A percentile compares a stretch with the other conserved stretches of the same genome.
These are phyloP conservation scores for Patellaria atrata DNA, from an alignment of 495 filamentous ascomycete species.

Conservation along the genomic window DNA sequence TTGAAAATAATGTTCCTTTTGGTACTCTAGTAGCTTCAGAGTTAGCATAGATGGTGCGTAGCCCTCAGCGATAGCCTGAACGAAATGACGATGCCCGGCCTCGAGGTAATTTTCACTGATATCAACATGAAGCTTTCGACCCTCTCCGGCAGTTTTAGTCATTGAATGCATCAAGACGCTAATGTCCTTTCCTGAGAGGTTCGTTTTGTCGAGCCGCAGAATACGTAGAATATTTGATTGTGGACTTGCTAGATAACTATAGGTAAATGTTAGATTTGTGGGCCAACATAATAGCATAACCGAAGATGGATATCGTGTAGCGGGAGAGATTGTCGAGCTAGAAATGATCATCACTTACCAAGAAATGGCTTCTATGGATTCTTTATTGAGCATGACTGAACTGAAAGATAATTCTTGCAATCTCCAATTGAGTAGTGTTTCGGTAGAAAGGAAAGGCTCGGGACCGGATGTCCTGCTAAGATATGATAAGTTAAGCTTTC, in stretches of 20 bases:
- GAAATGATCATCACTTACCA: conserved; percentile 16
- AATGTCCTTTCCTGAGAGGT: conserved; percentile 60
- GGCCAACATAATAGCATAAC: too few species aligned
- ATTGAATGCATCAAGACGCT: conserved; percentile 69
- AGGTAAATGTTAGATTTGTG: too few species aligned
- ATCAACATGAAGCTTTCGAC: conserved; percentile 59
- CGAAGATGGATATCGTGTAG: neutral
- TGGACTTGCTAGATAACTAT: conserved; percentile 16
- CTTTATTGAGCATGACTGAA: conserved; percentile 44
- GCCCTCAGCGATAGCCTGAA: conserved; percentile 48
- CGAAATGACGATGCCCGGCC: conserved; percentile 52
- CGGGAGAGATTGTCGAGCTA: neutral
- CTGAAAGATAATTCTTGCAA: conserved; percentile 61
- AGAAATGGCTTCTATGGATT: conserved; percentile 24
- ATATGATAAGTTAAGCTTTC: conserved; percentile 58
- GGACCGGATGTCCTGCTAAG: conserved; percentile 45
- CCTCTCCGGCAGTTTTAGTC: conserved; percentile 31
- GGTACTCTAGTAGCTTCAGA: conserved; percentile 78
- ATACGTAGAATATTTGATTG: conserved; percentile 51
- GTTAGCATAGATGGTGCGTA: conserved; percentile 57
- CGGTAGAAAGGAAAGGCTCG: conserved; percentile 50
- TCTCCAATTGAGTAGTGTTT: conserved; percentile 56
- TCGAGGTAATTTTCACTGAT: conserved; percentile 75
- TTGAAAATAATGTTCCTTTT: conserved; percentile 61
- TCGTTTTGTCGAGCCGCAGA: conserved; percentile 64